Evolutionary conservation across 164 flowering plant genomes (phyloP).

Genomic region (Malania oleifera): DNA sequence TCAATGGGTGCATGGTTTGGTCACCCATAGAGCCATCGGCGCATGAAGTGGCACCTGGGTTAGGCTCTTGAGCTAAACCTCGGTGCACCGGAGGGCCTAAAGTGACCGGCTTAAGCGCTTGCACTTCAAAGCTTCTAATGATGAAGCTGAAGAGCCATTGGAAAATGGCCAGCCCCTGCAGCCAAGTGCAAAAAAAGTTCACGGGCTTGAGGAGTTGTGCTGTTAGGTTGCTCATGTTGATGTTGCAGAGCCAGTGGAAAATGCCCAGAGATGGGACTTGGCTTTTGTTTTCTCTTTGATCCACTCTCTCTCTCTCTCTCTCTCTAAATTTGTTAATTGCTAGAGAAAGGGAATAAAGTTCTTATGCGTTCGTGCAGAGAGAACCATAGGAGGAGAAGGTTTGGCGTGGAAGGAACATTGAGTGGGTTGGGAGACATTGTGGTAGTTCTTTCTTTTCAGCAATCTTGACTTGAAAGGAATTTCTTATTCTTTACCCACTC

Average conservation of each 20-base stretch:
- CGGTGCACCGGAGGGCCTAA: constrained; percentile 14
- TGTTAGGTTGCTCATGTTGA: constrained; percentile 16
- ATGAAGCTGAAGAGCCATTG: not conserved
- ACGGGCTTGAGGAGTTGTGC: not conserved
- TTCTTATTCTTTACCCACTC: not conserved
- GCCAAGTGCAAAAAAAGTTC: not conserved
- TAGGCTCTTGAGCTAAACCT: not conserved
- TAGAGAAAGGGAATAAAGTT: too few relatives aligned
- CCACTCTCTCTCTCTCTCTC: constrained; percentile 14
- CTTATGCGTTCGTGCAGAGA: too few relatives aligned
- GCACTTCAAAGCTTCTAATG: not conserved
- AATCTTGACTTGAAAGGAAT: not conserved
- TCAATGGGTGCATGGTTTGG: not conserved
- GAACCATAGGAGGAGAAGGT: not conserved
- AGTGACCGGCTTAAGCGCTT: constrained; percentile 20
- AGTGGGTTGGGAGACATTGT: not conserved
- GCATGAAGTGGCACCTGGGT: not conserved
- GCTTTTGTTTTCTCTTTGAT: constrained; percentile 12
- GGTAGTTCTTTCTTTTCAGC: constrained; percentile 8
- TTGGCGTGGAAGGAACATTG: not conserved
- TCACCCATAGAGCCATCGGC: too few relatives aligned
- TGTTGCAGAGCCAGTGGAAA: constrained; percentile 21
- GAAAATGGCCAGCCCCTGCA: not conserved
- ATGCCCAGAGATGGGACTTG: constrained; percentile 13
- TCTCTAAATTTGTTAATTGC: not conserved